phyloP scores from a whole-genome alignment of 139 green algal species.

The Picochlorum sp. region DNA sequence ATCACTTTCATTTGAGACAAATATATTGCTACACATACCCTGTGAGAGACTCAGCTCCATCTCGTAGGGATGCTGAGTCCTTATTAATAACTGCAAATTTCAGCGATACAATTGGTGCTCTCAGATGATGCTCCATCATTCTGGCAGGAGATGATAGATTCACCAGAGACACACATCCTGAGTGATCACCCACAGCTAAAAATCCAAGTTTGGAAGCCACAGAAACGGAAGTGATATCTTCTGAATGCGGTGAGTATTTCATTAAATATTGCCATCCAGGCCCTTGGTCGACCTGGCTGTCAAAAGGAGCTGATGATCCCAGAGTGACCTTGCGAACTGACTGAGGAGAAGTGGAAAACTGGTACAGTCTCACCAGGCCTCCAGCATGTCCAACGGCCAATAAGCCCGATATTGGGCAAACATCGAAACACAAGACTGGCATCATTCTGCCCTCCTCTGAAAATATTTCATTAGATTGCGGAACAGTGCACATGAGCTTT shows the following conservation, averaged over 20 bases:
- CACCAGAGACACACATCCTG: slow-evolving; percentile 21
- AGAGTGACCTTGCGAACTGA: slow-evolving; percentile 24
- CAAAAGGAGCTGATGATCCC: slow-evolving; percentile 20
- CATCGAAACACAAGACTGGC: slow-evolving; percentile 29
- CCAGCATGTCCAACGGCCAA: slow-evolving; percentile 32
- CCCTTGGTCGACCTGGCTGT: slow-evolving; percentile 17
- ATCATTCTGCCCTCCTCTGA: slow-evolving; percentile 20
- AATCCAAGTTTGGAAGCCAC: slow-evolving; percentile 21
- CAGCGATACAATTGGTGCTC: background rate
- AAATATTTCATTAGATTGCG: slow-evolving; percentile 14
- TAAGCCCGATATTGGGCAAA: slow-evolving; percentile 29
- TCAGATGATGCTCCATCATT: slow-evolving; percentile 4
- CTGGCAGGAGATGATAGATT: slow-evolving; percentile 20
- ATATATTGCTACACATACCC: too few species aligned
- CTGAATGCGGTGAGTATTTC: slow-evolving; percentile 18
- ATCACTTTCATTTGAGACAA: too few species aligned
- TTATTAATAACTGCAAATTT: background rate
- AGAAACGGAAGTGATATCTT: slow-evolving; percentile 17
- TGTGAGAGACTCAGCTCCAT: too few species aligned
- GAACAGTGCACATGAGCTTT: slow-evolving; percentile 27
- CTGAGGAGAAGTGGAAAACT: slow-evolving; percentile 27
- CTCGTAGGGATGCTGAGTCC: background rate
- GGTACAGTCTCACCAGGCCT: slow-evolving; percentile 39
- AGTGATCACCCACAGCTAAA: slow-evolving; percentile 28
- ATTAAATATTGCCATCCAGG: slow-evolving; percentile 44